Evolutionary conservation across 192 early-diverging fungal genomes (phyloP).

Genomic region (Jimgerdemannia flammicorona): DNA sequence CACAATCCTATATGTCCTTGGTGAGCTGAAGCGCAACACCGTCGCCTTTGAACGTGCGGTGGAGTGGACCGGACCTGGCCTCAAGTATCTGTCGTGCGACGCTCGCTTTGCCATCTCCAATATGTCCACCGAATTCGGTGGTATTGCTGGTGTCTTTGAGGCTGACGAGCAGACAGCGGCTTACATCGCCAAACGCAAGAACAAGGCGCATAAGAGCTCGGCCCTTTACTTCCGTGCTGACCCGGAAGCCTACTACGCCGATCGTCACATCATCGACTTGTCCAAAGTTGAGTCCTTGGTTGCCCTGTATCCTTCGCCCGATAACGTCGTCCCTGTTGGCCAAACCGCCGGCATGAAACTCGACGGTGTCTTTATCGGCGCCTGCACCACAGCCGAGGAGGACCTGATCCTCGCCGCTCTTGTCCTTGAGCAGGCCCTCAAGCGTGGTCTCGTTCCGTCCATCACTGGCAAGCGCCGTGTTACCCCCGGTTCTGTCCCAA

Average conservation of each 20-base stretch:
- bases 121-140: constrained; percentile 86
- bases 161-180: constrained; percentile 71
- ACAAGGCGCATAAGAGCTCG: constrained; percentile 61
- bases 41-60: constrained; percentile 78
- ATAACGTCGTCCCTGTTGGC: constrained; percentile 66
- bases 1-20: constrained; percentile 73
- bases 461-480: constrained; percentile 63
- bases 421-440: constrained; percentile 70
- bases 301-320: constrained; percentile 71
- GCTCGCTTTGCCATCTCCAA: constrained; percentile 78
- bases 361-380: constrained; percentile 79
- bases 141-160: constrained; percentile 80
- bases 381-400: constrained; percentile 81
- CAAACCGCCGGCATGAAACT: constrained; percentile 58
- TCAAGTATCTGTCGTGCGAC: constrained; percentile 80
- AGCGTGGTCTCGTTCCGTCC: constrained; percentile 61
- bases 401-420: constrained; percentile 75
- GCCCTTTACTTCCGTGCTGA: constrained; percentile 75
- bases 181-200: constrained; percentile 70
- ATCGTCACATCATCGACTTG: constrained; percentile 73
- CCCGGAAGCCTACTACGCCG: constrained; percentile 71
- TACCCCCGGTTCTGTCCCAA: constrained; percentile 75
- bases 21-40: constrained; percentile 81
- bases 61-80: constrained; percentile 71
- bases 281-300: constrained; percentile 64